Percentiles rank a stretch among this genome's conserved stretches.
Evolutionary conservation across 257 asterid species (phyloP).

Genomic region (Dorcoceras hygrometricum): DNA sequence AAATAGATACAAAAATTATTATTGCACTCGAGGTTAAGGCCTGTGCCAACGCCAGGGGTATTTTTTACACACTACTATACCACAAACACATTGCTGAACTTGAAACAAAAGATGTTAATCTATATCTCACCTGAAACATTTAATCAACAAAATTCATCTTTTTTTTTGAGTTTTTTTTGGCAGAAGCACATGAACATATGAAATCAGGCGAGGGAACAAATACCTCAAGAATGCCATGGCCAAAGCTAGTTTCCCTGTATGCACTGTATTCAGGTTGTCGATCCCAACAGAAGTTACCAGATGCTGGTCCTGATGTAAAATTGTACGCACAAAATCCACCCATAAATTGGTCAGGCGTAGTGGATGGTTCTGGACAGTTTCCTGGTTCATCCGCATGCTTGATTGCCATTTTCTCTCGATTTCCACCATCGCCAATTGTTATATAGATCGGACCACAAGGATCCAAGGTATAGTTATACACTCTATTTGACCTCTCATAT

Average conservation of each 20-base stretch:
- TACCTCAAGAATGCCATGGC: conserved; percentile 94
- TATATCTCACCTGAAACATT: too few relatives aligned
- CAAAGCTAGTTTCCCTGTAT: conserved; percentile 83
- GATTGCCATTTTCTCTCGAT: conserved; percentile 82
- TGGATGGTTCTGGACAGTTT: conserved; percentile 70
- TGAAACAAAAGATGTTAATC: too few relatives aligned
- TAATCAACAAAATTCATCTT: too few relatives aligned
- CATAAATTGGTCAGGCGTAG: conserved; percentile 66
- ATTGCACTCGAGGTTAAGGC: too few relatives aligned
- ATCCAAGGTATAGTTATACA: conserved; percentile 76
- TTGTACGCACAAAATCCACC: conserved; percentile 86
- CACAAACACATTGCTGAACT: too few relatives aligned
- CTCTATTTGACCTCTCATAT: conserved; percentile 91
- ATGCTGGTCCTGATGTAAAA: conserved; percentile 85
- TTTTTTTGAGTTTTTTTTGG: too few relatives aligned
- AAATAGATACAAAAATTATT: too few relatives aligned
- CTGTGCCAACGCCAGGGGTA: too few relatives aligned
- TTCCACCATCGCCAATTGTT: conserved; percentile 93
- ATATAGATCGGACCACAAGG: conserved; percentile 84
- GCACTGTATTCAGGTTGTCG: conserved; percentile 91
- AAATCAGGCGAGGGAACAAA: neutral
- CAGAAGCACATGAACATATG: too few relatives aligned
- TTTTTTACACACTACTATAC: too few relatives aligned
- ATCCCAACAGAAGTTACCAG: conserved; percentile 91
- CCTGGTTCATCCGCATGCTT: conserved; percentile 69